Base-by-base conservation (phyloP, 2,329 filamentous ascomycete genomes). In the Trichophyton rubrum region DNA sequence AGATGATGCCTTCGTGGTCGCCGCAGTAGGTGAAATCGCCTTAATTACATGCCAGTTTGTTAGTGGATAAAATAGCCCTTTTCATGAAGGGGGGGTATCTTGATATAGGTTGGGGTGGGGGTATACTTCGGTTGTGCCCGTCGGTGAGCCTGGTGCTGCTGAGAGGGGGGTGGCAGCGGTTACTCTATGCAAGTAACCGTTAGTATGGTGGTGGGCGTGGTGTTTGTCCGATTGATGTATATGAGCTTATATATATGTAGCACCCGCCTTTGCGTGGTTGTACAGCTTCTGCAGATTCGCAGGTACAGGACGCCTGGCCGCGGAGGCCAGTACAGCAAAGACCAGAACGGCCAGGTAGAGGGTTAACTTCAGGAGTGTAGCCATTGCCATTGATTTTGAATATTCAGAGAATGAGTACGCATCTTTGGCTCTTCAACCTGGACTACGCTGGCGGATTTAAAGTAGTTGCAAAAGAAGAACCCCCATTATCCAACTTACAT, bases 201-300 rank as follows among this genome's bases (percentile, higher is more conserved):
- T 8, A 17, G 40, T 43, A n/a, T 17, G 4, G 40, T 15, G 15
- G 6, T 1, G 17, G 6, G 40, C n/a, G 4, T 17, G n/a, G 13
- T 43, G 40, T 43, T 15, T 43, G 40, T 38, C 33, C 11, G 33
- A 38, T 13, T 38, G 33, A 38, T 38, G 11, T 38, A 38, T 38
- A 13, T 38, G 33, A 13, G 27, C 27, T 7, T 2, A 13, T 38
- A n/a, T 43, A 43, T 43, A 43, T n/a, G 40, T 17, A n/a, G 4
- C 40, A 15, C 40, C n/a, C 17, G n/a, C 40, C 40, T n/a, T 62
- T 38, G 61, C 62, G 9, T 61, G 24, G 30, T 64, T 41, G 55
- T 66, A 66, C 56, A 66, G 58, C 2, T 35, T 40, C 27, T 62
- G 59, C 11, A 66, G 51, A 27, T 61, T 62, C 7, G 59, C 22